These are phyloP conservation scores for Nicotiana rustica DNA, from an alignment of 305 asterid genomes.

Conservation along the genomic window DNA sequence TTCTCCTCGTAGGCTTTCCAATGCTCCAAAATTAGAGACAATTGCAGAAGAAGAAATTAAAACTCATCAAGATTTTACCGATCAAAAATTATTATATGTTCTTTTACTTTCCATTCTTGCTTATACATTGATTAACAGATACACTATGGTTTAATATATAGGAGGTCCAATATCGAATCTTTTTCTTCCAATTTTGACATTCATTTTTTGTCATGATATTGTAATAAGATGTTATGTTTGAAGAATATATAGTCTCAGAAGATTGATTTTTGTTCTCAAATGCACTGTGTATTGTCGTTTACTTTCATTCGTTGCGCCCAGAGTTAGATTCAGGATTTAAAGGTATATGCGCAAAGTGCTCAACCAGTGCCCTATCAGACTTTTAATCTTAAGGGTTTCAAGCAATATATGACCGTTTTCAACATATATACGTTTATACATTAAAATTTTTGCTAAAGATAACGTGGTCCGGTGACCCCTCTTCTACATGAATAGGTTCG, in stretches of 20 bases:
- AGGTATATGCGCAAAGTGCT: no score
- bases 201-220: neutral
- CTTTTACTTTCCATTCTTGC: slow-evolving; percentile 52
- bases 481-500: no score
- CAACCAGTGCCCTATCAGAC: no score
- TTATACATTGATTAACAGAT: slow-evolving; percentile 57
- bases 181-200: neutral
- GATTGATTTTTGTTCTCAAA: neutral
- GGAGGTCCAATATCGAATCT: neutral
- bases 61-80: slow-evolving; percentile 35
- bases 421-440: no score
- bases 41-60: slow-evolving; percentile 63
- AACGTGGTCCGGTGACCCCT: no score
- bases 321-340: no score
- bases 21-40: slow-evolving; percentile 69
- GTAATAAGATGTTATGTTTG: neutral
- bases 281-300: neutral
- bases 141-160: neutral
- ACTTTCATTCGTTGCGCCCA: no score
- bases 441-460: no score
- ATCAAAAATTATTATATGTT: slow-evolving; percentile 47
- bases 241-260: neutral
- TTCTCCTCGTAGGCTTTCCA: slow-evolving; percentile 58
- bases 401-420: no score
- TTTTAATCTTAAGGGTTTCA: no score